Percentiles rank a stretch among this genome's conserved stretches.
These are phyloP conservation scores for Myxozyma geophila DNA, from an alignment of 805 yeast species.

Conservation along the genomic window DNA sequence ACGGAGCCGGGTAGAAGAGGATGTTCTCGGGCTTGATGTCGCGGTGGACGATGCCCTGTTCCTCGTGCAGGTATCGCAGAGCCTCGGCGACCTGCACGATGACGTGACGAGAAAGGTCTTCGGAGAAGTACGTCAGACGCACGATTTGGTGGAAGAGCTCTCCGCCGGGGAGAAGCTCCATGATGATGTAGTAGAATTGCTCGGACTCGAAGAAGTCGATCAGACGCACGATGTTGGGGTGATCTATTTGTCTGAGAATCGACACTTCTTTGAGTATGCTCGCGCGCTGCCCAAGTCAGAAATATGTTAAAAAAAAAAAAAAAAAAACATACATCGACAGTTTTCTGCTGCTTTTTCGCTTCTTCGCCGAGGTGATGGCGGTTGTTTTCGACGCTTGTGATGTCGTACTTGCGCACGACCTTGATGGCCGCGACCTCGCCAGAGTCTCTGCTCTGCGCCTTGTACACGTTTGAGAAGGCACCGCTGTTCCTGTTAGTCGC, in stretches of 20 bases:
- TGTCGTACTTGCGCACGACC: constrained; percentile 64
- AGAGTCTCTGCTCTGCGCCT: constrained; percentile 58
- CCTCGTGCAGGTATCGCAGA: constrained; percentile 71
- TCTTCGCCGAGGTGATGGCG: constrained; percentile 33
- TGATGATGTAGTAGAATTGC: constrained; percentile 61
- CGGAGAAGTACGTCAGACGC: constrained; percentile 74
- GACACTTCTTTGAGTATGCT: constrained; percentile 72
- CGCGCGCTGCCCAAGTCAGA: constrained; percentile 44
- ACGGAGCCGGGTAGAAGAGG: constrained; percentile 61
- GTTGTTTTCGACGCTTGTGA: constrained; percentile 19
- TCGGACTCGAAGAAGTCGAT: constrained; percentile 57
- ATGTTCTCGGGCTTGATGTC: constrained; percentile 84
- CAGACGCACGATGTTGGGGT: constrained; percentile 64
- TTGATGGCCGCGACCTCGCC: constrained; percentile 70
- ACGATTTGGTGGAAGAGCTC: constrained; percentile 82
- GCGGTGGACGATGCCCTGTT: constrained; percentile 72
- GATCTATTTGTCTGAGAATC: constrained; percentile 68
- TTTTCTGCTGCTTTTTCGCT: constrained; percentile 35
- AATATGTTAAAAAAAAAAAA: not conserved
- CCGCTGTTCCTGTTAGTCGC: constrained; percentile 51
- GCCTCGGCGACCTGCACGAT: constrained; percentile 74
- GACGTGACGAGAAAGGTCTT: constrained; percentile 71
- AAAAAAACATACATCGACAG: constrained; percentile 28
- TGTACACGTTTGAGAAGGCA: constrained; percentile 85
- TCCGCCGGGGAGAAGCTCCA: constrained; percentile 77